phyloP scores from a whole-genome alignment of 495 filamentous ascomycete genomes.

The Apiosordaria backusii region DNA sequence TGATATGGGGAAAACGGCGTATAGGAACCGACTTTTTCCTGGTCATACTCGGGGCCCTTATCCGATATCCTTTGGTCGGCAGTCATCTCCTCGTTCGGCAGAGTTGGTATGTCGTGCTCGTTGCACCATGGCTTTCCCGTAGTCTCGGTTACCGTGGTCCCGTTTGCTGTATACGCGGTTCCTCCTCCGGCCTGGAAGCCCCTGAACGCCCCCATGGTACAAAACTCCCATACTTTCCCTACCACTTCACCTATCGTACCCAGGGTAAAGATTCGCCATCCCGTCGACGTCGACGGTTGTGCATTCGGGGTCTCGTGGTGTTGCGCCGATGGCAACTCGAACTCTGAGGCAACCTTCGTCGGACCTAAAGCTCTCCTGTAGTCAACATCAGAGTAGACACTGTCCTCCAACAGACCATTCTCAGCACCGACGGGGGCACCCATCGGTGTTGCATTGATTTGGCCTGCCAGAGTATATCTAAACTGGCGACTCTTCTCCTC shows the following conservation, averaged over 20 bases:
- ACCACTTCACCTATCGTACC: constrained; percentile 54
- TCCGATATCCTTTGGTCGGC: constrained; percentile 8
- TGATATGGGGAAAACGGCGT: constrained; percentile 21
- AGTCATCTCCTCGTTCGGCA: constrained; percentile 18
- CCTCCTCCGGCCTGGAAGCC: constrained; percentile 88
- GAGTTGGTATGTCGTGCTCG: constrained; percentile 29
- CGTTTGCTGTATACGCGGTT: constrained; percentile 54
- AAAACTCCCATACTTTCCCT: constrained; percentile 80
- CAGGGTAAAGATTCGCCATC: constrained; percentile 46
- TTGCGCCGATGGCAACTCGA: constrained; percentile 25
- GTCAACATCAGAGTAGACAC: constrained; percentile 53
- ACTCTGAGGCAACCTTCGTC: constrained; percentile 28
- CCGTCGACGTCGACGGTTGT: constrained; percentile 14
- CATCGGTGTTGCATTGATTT: constrained; percentile 57
- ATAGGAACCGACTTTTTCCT: constrained; percentile 14
- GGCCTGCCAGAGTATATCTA: constrained; percentile 55
- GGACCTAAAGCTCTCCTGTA: constrained; percentile 49
- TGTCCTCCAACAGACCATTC: constrained; percentile 46
- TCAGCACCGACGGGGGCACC: constrained; percentile 45
- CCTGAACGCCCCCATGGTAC: constrained; percentile 65
- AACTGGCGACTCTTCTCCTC: constrained; percentile 26
- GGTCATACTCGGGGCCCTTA: constrained; percentile 20
- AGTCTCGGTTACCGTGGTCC: constrained; percentile 24
- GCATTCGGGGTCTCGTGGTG: not conserved
- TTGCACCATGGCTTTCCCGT: constrained; percentile 29